Base-by-base conservation (phyloP, 2,329 filamentous ascomycete species). In the Ascochyta viciae-villosae region DNA sequence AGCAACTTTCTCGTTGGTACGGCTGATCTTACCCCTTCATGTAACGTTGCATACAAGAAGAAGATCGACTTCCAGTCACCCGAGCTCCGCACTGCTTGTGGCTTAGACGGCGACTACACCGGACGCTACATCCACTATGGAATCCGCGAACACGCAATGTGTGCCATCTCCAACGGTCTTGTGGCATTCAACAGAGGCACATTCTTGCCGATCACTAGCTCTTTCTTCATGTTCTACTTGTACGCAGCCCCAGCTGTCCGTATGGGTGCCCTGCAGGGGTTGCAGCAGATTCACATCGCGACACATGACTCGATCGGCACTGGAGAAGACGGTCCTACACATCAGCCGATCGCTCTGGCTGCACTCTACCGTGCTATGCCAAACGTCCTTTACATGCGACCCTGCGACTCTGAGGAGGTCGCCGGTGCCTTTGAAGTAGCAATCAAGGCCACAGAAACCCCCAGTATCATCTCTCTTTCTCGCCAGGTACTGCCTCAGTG, bases 1-100 rank as follows among this genome's bases (percentile, higher is more conserved):
- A 97, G 96, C 85, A 82, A 83, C 69, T 97, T 97, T 89, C 89
- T 94, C 78, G 91, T 96, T 85, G 79, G 90, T 82, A 63, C 52
- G 9, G 40, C 52, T 35, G 88, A 86, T 75, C 75, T 62, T 74
- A 89, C 68, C 83, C 79, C 88, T 82, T 60, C 61, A 3, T 57
- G 64, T 35, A 68, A 67, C 63, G 84, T 85, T 81, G 80, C 78
- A 23, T 85, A 82, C 79, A 71, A 75, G 6, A 79, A 74, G 33
- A 81, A 81, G 60, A 72, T 79, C 7, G 81, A 82, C 47, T 83
- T 83, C 65, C 79, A 83, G 19, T 56, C 67, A 53, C 69, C 70
- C 16, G 64, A 65, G 34, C 52, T 70, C 22, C 60, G 64, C 34
- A 66, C 58, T 43, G 62, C 62, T 6, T 82, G 79, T 57, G 82